These are phyloP conservation scores for Apiospora saccharicola DNA, from an alignment of 2,329 filamentous ascomycete genomes.

Conservation along the genomic window DNA sequence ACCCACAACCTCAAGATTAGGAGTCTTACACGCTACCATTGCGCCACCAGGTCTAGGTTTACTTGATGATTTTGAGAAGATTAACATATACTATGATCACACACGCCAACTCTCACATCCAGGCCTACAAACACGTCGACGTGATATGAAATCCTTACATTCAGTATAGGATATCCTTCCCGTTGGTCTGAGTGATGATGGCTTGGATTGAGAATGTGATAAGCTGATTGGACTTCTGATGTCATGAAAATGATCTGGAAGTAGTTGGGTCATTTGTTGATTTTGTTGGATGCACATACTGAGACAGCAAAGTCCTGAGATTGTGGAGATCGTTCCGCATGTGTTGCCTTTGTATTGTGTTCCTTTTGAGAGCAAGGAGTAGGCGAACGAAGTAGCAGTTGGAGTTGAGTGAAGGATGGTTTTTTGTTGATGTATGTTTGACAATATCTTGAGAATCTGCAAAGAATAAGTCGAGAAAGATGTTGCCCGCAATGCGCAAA, in stretches of 20 bases:
- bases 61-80: not conserved
- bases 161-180: not conserved
- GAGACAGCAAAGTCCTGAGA: too few species aligned
- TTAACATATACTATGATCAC: not conserved
- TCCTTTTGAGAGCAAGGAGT: not conserved
- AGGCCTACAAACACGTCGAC: too few species aligned
- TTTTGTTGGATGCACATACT: too few species aligned
- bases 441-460: not conserved
- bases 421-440: not conserved
- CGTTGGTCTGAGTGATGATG: not conserved
- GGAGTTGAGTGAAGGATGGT: not conserved
- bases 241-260: not conserved
- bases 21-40: constrained; percentile 44
- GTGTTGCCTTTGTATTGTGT: not conserved
- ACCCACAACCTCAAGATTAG: constrained; percentile 45
- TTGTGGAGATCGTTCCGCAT: not conserved
- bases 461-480: not conserved
- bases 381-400: not conserved
- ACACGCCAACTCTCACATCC: too few species aligned
- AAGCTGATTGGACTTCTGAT: not conserved
- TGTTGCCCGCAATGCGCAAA: not conserved
- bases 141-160: not conserved
- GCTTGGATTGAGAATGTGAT: not conserved
- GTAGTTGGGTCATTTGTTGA: not conserved
- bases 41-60: constrained; percentile 30